Evolutionary conservation across 192 early-diverging fungal genomes (phyloP).

Genomic region (Mortierella alpina): DNA sequence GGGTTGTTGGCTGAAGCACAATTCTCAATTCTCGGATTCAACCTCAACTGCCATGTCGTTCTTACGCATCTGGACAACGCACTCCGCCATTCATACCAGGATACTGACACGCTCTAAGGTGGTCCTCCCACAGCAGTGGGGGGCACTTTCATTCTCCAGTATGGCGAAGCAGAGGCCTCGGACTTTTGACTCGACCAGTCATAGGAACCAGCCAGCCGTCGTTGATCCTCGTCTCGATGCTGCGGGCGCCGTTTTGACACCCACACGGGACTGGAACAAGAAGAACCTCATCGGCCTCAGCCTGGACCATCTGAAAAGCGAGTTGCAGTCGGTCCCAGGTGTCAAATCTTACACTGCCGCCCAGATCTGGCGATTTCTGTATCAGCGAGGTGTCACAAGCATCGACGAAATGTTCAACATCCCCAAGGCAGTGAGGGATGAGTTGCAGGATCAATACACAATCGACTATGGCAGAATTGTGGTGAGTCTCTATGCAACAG

Average conservation of each 20-base stretch:
- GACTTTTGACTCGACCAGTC: conserved; percentile 49
- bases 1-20: too few relatives aligned
- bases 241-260: background rate
- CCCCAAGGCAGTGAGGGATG: conserved; percentile 58
- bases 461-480: conserved; percentile 70
- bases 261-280: conserved; percentile 46
- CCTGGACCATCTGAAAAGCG: conserved; percentile 39
- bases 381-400: conserved; percentile 64
- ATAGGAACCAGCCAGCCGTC: conserved; percentile 25
- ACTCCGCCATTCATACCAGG: too few relatives aligned
- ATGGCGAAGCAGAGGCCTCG: conserved; percentile 6
- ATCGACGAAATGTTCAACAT: conserved; percentile 79
- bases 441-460: conserved; percentile 59
- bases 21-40: too few relatives aligned
- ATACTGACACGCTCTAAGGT: background rate
- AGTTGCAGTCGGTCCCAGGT: conserved; percentile 32
- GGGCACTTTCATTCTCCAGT: background rate
- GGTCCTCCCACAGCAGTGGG: background rate
- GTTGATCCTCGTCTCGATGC: background rate
- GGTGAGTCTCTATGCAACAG: conserved; percentile 33
- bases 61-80: too few relatives aligned
- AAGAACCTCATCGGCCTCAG: conserved; percentile 61
- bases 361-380: conserved; percentile 60
- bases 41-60: too few relatives aligned
- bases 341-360: conserved; percentile 55